phyloP scores from a whole-genome alignment of 345 rosid genomes.

The Ailanthus altissimus region DNA sequence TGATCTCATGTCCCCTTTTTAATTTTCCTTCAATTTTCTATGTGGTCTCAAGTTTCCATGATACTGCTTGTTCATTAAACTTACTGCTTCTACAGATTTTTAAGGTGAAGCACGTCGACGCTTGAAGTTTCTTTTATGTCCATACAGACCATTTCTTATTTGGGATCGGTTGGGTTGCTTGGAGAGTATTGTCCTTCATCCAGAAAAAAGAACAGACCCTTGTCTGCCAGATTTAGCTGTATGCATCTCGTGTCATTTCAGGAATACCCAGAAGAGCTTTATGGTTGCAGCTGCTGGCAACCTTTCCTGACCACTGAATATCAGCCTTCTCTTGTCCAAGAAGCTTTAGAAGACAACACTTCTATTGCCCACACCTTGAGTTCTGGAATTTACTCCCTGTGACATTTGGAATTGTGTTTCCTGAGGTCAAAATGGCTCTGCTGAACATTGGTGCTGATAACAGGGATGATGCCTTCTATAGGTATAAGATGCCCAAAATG shows the following conservation, averaged over 20 bases:
- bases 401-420: background rate
- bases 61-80: background rate
- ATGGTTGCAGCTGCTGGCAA: conserved; percentile 41
- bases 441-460: conserved; percentile 79
- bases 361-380: conserved; percentile 10
- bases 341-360: conserved; percentile 12
- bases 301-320: conserved; percentile 30
- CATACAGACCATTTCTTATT: conserved; percentile 37
- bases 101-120: conserved; percentile 32
- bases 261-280: conserved; percentile 16
- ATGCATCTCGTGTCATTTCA: conserved; percentile 42
- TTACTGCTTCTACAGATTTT: conserved; percentile 22
- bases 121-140: conserved; percentile 57
- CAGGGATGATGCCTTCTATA: conserved; percentile 75
- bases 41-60: background rate
- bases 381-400: too few species aligned
- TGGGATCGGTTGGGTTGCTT: conserved; percentile 53
- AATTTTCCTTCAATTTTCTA: background rate
- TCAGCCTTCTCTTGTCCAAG: conserved; percentile 12
- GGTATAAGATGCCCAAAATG: conserved; percentile 85
- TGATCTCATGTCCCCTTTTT: background rate
- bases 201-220: conserved; percentile 39
- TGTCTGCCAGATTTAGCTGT: conserved; percentile 33
- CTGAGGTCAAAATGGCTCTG: conserved; percentile 53
- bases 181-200: conserved; percentile 48